Evolutionary conservation across 2,329 filamentous ascomycete species (phyloP).

Genomic region (Cordyceps militaris): DNA sequence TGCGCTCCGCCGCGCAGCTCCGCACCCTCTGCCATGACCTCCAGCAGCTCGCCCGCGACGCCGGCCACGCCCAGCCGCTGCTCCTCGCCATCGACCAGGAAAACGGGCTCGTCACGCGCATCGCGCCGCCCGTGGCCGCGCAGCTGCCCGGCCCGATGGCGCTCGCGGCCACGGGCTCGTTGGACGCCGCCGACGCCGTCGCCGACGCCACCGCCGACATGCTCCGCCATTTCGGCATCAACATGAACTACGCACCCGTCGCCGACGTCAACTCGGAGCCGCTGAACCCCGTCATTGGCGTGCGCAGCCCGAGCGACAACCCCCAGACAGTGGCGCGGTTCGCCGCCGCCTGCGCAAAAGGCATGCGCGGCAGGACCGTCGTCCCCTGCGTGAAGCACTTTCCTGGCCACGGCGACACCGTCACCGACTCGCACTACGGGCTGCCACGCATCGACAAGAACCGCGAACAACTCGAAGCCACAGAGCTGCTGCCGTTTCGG

Average conservation of each 20-base stretch:
- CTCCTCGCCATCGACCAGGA: constrained; percentile 24
- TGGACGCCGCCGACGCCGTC: constrained; percentile 15
- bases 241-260: constrained; percentile 24
- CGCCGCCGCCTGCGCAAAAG: constrained; percentile 17
- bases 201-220: constrained; percentile 18
- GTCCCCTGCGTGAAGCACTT: constrained; percentile 23
- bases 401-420: constrained; percentile 22
- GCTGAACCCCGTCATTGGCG: constrained; percentile 22
- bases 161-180: constrained; percentile 18
- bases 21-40: constrained; percentile 19
- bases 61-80: constrained; percentile 20
- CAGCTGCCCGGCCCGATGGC: constrained; percentile 22
- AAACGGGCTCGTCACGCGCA: constrained; percentile 22
- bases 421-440: constrained; percentile 22
- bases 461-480: constrained; percentile 17
- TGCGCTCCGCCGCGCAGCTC: constrained; percentile 18
- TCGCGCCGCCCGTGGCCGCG: constrained; percentile 20
- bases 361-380: constrained; percentile 17
- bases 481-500: constrained; percentile 20
- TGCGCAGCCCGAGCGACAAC: constrained; percentile 21
- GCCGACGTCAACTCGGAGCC: constrained; percentile 23
- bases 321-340: constrained; percentile 17
- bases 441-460: constrained; percentile 21
- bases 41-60: constrained; percentile 19
- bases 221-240: constrained; percentile 22